A percentile compares a stretch with the other conserved stretches of the same genome.
These are phyloP conservation scores for Fragilariopsis cylindrus DNA, from an alignment of 108 stramenopile species.

Conservation along the genomic window DNA sequence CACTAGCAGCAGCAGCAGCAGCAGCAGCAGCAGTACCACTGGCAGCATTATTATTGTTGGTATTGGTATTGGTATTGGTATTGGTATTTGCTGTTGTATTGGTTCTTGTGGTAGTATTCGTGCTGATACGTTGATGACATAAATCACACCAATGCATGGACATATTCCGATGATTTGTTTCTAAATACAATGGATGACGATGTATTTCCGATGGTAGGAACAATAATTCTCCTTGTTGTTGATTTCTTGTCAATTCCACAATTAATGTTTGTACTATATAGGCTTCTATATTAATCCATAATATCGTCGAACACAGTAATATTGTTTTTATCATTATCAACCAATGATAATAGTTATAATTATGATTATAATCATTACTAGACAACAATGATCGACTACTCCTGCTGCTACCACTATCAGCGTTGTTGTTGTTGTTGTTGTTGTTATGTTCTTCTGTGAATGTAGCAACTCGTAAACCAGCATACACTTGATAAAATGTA, in stretches of 20 bases:
- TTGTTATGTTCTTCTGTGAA: too few species aligned
- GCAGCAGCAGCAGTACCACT: not conserved
- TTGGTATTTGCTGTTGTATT: not conserved
- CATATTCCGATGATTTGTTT: conserved; percentile 8
- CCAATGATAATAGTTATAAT: not conserved
- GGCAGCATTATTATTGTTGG: not conserved
- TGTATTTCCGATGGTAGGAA: conserved; percentile 42
- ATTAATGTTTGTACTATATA: conserved; percentile 37
- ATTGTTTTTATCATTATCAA: conserved; percentile 3
- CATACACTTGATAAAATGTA: conserved; percentile 48
- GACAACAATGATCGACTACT: not conserved
- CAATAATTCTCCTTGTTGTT: conserved; percentile 30
- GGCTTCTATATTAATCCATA: conserved; percentile 47
- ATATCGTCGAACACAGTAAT: conserved; percentile 40
- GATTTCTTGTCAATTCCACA: conserved; percentile 38
- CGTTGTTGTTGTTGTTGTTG: too few species aligned
- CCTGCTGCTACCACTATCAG: not conserved
- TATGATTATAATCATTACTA: not conserved
- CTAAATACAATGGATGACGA: conserved; percentile 40
- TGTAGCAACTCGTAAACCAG: conserved; percentile 39
- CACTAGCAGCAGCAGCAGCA: not conserved
- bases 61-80: not conserved
- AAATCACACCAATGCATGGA: conserved; percentile 54
- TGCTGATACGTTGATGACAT: conserved; percentile 22
- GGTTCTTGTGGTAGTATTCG: not conserved